Percentiles rank a stretch among this genome's conserved stretches.
Evolutionary conservation across 352 stramenopile species (phyloP).

Genomic region (Globisporangium barbulae): DNA sequence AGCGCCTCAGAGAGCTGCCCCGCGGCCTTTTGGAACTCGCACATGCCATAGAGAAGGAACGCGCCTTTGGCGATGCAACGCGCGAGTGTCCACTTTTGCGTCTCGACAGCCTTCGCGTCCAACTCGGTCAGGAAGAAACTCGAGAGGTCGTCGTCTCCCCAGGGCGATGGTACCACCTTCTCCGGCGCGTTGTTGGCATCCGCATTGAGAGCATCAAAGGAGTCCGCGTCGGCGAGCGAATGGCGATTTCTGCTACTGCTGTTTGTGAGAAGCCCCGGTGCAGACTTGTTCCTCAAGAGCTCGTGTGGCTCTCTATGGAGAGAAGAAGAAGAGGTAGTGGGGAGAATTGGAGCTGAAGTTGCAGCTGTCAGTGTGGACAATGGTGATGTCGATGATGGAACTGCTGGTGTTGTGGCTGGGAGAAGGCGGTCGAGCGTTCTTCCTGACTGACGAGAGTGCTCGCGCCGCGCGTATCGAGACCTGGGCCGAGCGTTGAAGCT

Average conservation of each 20-base stretch:
- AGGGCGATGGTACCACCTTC: slow-evolving; percentile 7
- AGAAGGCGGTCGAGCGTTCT: slow-evolving; percentile 36
- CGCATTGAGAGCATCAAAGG: background rate
- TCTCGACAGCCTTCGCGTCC: slow-evolving; percentile 32
- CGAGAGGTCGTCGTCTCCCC: slow-evolving; percentile 37
- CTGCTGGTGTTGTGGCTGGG: slow-evolving; percentile 23
- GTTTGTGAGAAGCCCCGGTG: slow-evolving; percentile 1
- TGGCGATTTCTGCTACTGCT: background rate
- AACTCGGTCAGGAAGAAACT: slow-evolving; percentile 80
- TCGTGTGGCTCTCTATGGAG: background rate
- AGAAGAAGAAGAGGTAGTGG: background rate
- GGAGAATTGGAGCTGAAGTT: background rate
- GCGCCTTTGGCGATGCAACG: slow-evolving; percentile 36
- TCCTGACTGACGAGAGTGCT: slow-evolving; percentile 26
- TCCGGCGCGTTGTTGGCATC: background rate
- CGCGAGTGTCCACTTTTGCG: slow-evolving; percentile 35
- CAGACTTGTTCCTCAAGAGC: slow-evolving; percentile 12
- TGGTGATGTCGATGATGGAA: slow-evolving; percentile 4
- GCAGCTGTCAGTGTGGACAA: background rate
- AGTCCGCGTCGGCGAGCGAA: background rate
- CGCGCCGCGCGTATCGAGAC: slow-evolving; percentile 51
- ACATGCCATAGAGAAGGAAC: slow-evolving; percentile 51
- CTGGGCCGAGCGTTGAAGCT: slow-evolving; percentile 45
- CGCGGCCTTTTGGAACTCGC: slow-evolving; percentile 29
- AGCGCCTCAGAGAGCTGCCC: slow-evolving; percentile 39